These are phyloP conservation scores for Dactylis glomerata DNA, from an alignment of 176 grass and related monocot species.

Conservation along the genomic window DNA sequence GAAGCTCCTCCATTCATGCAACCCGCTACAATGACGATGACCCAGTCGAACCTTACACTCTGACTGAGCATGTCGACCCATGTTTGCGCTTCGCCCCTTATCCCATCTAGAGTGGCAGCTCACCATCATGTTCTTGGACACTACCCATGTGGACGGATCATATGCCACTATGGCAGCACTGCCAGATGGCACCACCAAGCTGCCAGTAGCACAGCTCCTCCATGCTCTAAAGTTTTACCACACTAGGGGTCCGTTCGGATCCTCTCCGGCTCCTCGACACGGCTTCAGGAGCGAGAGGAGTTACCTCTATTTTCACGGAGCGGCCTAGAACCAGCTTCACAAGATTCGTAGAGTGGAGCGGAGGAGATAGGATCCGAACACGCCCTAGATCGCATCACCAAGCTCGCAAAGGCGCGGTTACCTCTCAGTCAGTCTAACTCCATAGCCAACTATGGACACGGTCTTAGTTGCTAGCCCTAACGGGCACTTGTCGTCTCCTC, in stretches of 20 bases:
- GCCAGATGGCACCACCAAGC: conserved; percentile 35
- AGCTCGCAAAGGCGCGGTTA: conserved; percentile 47
- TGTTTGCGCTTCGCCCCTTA: conserved; percentile 61
- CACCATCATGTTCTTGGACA: conserved; percentile 38
- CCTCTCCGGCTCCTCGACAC: too few relatives aligned
- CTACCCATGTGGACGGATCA: conserved; percentile 39
- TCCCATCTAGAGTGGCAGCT: conserved; percentile 33
- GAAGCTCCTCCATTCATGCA: conserved; percentile 63
- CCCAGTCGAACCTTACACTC: conserved; percentile 57
- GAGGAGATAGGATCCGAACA: too few relatives aligned
- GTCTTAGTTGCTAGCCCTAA: conserved; percentile 83
- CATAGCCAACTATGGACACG: conserved; percentile 73
- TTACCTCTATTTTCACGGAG: too few relatives aligned
- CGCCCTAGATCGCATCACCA: too few relatives aligned
- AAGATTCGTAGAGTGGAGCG: too few relatives aligned
- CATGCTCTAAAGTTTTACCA: too few relatives aligned
- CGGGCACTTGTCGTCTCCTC: conserved; percentile 86
- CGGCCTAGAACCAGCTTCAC: too few relatives aligned
- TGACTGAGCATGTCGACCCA: conserved; percentile 39
- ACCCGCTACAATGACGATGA: conserved; percentile 89
- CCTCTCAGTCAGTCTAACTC: conserved; percentile 71
- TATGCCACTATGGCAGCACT: conserved; percentile 46
- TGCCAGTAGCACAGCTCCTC: too few relatives aligned
- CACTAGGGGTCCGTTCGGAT: too few relatives aligned
- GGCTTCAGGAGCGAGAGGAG: too few relatives aligned